phyloP scores from a whole-genome alignment of 257 asterid genomes.

The Ajuga chamaepitys region DNA sequence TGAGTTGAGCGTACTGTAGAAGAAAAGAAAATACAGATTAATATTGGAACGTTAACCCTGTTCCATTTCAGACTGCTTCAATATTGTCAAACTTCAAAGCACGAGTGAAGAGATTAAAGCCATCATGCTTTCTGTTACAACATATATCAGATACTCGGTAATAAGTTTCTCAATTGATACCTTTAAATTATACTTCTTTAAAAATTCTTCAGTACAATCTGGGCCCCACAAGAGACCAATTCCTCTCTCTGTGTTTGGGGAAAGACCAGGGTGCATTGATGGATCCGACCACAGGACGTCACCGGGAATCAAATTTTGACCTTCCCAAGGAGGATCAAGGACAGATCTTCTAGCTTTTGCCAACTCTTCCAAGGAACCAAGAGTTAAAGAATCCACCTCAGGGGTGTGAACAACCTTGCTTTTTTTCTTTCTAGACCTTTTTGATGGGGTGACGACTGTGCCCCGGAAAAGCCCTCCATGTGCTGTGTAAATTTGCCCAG shows the following conservation, averaged over 20 bases:
- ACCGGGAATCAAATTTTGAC: conserved; percentile 90
- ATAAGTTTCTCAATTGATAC: conserved; percentile 36
- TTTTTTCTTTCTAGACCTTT: conserved; percentile 83
- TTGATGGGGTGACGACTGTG: conserved; percentile 45
- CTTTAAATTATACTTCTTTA: conserved; percentile 65
- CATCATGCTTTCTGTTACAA: not conserved
- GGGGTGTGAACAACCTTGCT: conserved; percentile 55
- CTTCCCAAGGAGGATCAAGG: conserved; percentile 99
- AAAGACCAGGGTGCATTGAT: conserved; percentile 75
- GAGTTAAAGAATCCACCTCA: conserved; percentile 36
- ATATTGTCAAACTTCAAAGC: not conserved
- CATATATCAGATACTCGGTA: not conserved
- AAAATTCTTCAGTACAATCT: conserved; percentile 88
- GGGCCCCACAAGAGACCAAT: conserved; percentile 98
- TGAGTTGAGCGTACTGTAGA: not conserved
- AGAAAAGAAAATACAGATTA: not conserved
- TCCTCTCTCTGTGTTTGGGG: conserved; percentile 88
- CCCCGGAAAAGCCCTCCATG: conserved; percentile 98
- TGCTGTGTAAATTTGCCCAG: conserved; percentile 79
- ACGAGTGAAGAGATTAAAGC: not conserved
- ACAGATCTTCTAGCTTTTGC: conserved; percentile 90
- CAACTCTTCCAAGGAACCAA: conserved; percentile 89
- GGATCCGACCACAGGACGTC: conserved; percentile 99
- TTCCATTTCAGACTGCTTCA: not conserved
- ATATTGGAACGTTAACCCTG: not conserved